These are phyloP conservation scores for Thraustochytrium striatum DNA, from an alignment of 352 stramenopile species.

Conservation along the genomic window DNA sequence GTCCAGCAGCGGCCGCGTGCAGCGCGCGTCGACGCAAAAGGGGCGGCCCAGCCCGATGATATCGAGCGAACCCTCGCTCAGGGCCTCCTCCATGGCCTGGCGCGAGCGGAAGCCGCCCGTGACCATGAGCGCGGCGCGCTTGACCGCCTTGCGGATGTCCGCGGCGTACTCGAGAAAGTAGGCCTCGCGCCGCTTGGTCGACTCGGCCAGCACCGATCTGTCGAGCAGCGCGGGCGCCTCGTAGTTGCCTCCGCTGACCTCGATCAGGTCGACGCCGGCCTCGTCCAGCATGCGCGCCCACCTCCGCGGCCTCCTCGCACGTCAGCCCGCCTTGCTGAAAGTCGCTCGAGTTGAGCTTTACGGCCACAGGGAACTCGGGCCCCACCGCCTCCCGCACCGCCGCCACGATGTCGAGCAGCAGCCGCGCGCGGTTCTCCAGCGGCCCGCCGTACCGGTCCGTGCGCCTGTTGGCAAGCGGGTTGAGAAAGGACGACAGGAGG, in stretches of 20 bases:
- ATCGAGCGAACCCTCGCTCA: neutral
- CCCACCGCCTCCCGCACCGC: neutral
- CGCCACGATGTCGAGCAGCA: neutral
- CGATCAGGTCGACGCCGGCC: neutral
- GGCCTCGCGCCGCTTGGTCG: neutral
- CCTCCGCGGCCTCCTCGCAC: neutral
- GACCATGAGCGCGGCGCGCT: neutral
- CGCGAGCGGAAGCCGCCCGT: neutral
- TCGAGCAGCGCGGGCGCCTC: neutral
- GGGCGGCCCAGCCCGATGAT: conserved; percentile 1
- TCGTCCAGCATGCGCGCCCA: neutral
- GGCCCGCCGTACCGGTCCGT: neutral
- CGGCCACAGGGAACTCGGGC: neutral
- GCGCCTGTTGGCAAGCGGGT: neutral
- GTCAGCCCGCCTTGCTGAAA: conserved; percentile 3
- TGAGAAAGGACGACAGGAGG: conserved; percentile 1
- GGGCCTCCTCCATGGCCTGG: neutral
- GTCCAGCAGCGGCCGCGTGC: neutral
- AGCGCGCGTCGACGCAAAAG: neutral
- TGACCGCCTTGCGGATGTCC: neutral
- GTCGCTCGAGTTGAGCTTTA: conserved; percentile 3
- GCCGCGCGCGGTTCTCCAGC: neutral
- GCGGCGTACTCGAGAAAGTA: conserved; percentile 3
- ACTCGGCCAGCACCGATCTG: neutral
- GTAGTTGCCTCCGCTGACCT: conserved; percentile 7